Evolutionary conservation across 176 grass and related monocot genomes (phyloP).

Genomic region (Oryza coarctata): DNA sequence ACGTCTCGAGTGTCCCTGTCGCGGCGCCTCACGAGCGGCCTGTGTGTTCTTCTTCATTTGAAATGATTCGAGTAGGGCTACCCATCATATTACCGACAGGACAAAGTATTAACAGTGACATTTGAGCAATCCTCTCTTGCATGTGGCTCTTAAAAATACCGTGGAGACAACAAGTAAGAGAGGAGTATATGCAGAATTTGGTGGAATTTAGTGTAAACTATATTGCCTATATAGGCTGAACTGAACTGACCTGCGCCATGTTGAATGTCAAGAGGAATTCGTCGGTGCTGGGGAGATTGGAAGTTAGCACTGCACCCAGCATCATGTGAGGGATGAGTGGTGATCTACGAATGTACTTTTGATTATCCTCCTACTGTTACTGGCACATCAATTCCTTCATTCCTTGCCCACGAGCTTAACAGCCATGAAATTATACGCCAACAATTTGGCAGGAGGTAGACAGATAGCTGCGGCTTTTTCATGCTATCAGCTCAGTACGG

Average conservation of each 20-base stretch:
- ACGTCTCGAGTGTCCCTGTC: constrained; percentile 28
- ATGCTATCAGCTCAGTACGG: not conserved
- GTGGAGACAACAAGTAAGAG: not conserved
- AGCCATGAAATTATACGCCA: constrained; percentile 16
- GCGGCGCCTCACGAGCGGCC: constrained; percentile 40
- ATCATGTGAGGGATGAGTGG: not conserved
- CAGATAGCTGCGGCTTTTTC: constrained; percentile 4
- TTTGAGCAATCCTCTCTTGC: constrained; percentile 32
- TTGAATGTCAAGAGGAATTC: constrained; percentile 14
- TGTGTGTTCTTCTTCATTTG: constrained; percentile 11
- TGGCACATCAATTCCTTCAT: constrained; percentile 40
- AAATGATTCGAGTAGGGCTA: constrained; percentile 1
- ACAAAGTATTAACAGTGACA: constrained; percentile 35
- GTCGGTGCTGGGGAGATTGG: not conserved
- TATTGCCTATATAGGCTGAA: not conserved
- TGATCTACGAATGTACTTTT: not conserved
- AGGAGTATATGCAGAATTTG: not conserved
- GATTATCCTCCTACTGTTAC: constrained; percentile 27
- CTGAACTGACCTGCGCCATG: not conserved
- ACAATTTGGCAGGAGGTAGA: constrained; percentile 27
- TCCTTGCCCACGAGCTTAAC: constrained; percentile 30
- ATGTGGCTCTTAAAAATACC: not conserved
- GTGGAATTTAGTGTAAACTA: not conserved
- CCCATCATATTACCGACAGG: constrained; percentile 33
- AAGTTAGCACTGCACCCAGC: not conserved